Percentiles rank a stretch among this genome's conserved stretches.
Evolutionary conservation across 169 alveolate genomes (phyloP).

Genomic region (Cryptosporidium sp.): DNA sequence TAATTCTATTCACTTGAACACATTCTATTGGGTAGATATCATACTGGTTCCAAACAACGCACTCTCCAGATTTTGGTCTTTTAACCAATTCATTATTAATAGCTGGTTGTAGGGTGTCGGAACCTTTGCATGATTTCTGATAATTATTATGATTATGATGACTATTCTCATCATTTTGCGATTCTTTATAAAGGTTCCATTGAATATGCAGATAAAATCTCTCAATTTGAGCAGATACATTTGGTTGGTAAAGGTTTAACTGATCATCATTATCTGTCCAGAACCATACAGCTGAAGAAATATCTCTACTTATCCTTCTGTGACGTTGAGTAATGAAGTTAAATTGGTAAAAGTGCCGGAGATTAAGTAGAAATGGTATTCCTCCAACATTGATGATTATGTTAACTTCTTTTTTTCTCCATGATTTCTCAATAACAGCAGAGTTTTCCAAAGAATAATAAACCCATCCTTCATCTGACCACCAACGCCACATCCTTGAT

Average conservation of each 20-base stretch:
- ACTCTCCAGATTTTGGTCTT: slow-evolving; percentile 48
- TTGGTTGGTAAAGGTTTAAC: slow-evolving; percentile 63
- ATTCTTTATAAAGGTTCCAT: slow-evolving; percentile 54
- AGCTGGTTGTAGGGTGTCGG: background rate
- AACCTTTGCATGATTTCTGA: background rate
- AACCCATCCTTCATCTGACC: slow-evolving; percentile 76
- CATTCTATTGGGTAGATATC: slow-evolving; percentile 73
- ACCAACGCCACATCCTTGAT: slow-evolving; percentile 74
- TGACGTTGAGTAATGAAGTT: slow-evolving; percentile 75
- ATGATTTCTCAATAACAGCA: slow-evolving; percentile 70
- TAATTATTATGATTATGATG: background rate
- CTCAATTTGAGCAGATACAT: slow-evolving; percentile 72
- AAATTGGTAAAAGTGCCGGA: slow-evolving; percentile 72
- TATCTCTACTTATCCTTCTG: slow-evolving; percentile 72
- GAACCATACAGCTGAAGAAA: slow-evolving; percentile 72
- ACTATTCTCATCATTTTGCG: background rate
- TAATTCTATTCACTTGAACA: slow-evolving; percentile 61
- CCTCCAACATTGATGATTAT: slow-evolving; percentile 73
- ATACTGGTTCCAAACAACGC: slow-evolving; percentile 68
- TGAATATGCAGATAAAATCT: slow-evolving; percentile 70
- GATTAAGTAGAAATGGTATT: slow-evolving; percentile 58
- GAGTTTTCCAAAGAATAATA: slow-evolving; percentile 71
- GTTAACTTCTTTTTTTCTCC: slow-evolving; percentile 70
- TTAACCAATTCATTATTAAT: slow-evolving; percentile 17
- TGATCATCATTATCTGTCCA: slow-evolving; percentile 72